phyloP scores from a whole-genome alignment of 176 grass and related monocot species.

The Musa schizocarpa region DNA sequence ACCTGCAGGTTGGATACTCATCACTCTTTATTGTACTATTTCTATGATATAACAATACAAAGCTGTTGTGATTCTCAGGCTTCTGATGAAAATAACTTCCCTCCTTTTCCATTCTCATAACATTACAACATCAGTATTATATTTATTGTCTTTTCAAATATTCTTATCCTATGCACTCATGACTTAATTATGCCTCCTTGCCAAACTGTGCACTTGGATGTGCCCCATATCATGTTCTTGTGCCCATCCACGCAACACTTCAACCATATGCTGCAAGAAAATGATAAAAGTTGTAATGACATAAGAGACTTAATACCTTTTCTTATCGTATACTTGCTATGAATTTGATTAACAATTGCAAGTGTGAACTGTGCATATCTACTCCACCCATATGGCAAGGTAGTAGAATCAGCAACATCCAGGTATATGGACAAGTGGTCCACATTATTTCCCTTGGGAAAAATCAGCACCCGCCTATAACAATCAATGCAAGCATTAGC shows the following conservation, averaged over 20 bases:
- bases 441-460: conserved; percentile 12
- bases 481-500: background rate
- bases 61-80: too few relatives aligned
- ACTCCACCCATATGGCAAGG: conserved; percentile 10
- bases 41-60: too few relatives aligned
- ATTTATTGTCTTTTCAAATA: too few relatives aligned
- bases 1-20: too few relatives aligned
- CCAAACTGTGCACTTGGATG: too few relatives aligned
- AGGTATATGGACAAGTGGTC: conserved; percentile 9
- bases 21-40: too few relatives aligned
- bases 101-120: too few relatives aligned
- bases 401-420: conserved; percentile 9
- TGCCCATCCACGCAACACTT: background rate
- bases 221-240: too few relatives aligned
- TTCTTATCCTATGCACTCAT: too few relatives aligned
- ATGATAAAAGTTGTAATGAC: background rate
- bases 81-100: too few relatives aligned
- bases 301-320: conserved; percentile 1
- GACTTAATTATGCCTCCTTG: too few relatives aligned
- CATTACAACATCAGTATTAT: too few relatives aligned
- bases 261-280: background rate
- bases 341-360: conserved; percentile 13
- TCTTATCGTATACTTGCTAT: conserved; percentile 1
- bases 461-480: conserved; percentile 4
- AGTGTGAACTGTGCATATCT: conserved; percentile 9